phyloP scores from a whole-genome alignment of 2,329 filamentous ascomycete genomes.

The Ophiostoma tasmaniense region DNA sequence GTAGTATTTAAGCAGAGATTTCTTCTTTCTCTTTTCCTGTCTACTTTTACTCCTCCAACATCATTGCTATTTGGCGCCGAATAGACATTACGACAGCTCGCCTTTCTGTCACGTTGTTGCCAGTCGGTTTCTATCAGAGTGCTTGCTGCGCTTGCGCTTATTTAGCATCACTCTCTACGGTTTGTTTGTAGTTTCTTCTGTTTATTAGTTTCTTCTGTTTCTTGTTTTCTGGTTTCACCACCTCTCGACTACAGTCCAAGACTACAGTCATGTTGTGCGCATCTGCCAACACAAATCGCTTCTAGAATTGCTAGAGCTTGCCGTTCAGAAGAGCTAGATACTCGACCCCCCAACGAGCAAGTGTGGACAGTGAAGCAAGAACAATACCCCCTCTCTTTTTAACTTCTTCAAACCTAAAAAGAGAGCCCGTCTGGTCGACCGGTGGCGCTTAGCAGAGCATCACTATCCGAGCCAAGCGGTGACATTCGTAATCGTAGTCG shows the following conservation, averaged over 20 bases:
- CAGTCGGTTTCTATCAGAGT: background rate
- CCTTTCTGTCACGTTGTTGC: background rate
- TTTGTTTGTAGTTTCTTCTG: background rate
- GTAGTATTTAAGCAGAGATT: background rate
- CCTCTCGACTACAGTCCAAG: background rate
- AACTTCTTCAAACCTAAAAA: conserved; percentile 8
- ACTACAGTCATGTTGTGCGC: background rate
- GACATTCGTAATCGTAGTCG: background rate
- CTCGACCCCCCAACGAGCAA: conserved; percentile 46
- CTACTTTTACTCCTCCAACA: background rate
- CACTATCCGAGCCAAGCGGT: conserved; percentile 6
- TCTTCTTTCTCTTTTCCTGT: background rate
- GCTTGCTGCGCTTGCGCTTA: background rate
- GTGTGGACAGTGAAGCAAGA: conserved; percentile 65
- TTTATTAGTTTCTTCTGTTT: background rate
- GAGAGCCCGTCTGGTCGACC: conserved; percentile 22
- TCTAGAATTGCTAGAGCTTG: conserved; percentile 61
- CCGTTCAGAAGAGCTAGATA: conserved; percentile 36
- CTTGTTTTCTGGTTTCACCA: background rate
- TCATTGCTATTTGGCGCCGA: too few species aligned
- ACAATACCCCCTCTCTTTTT: conserved; percentile 25
- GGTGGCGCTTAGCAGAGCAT: conserved; percentile 5
- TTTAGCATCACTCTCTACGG: background rate
- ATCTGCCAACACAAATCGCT: conserved; percentile 31
- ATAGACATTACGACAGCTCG: background rate